Evolutionary conservation across 441 rosid genomes (phyloP), one percentile per base, ranked within the genome.

Genomic region (Geranium incanum): DNA sequence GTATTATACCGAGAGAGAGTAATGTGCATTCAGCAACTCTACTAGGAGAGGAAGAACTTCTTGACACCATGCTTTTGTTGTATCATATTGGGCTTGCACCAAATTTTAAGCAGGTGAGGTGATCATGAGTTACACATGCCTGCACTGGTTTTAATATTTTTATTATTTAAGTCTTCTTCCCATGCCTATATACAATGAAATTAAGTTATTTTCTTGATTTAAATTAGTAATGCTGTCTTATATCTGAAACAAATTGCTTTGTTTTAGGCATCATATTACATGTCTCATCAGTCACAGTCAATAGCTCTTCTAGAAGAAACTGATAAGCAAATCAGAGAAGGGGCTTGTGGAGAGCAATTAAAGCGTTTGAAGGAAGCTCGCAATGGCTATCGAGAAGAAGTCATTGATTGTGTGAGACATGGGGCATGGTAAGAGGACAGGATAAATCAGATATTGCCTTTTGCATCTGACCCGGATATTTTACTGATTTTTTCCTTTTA

Each of bases 31-130:
- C 98, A 36, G 89, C 92, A 70, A 86, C 80, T 1, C 45, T 66
- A 23, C 82, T 91, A 64, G 83, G 96, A 72, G 98, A 88, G 84
- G 99, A 92, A 83, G 99, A 95, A 81, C 91, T 95, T 75, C 78
- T 95, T 59, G 99, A 95, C 80, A 81, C 91, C 68, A 73, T 95
- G 73, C 73, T 95, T 78, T 74, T 92, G 69, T 71, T 95, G 72
- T 95, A 95, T 85, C 95, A 92, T 80, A 81, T 92, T 50, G 96
- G 97, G 59, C 86, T 95, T 36, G 98, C 98, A 37, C 98, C 96
- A 72, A 92, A 90, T 72, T 90, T 95, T 83, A 95, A 92, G 84
- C 96, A 90, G 98, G 99, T 88, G 77, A 77, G 82, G 64, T n/a
- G 4, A 68, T 62, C 12, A 5, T 23, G 69, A 18, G 59, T 15